Evolutionary conservation across 1,284 basidiomycete genomes (phyloP), one percentile per base, ranked within the genome.

Genomic region (Cutaneotrichosporon daszewskae): DNA sequence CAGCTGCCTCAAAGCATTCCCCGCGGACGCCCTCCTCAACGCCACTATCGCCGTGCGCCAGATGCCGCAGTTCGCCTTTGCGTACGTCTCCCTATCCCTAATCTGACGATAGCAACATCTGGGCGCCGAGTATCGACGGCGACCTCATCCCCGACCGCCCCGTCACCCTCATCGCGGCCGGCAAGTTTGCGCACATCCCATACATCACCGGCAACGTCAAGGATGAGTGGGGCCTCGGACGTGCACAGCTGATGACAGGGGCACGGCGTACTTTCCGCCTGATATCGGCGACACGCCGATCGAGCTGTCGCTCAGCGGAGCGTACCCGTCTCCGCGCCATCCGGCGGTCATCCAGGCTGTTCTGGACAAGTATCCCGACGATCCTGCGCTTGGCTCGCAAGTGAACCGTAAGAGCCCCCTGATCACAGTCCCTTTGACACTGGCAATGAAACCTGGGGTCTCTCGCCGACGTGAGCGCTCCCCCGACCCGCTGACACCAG

Each of bases 141-240:
- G 59, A 62, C 34, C 35, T 69, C 18, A 53, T 74, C 27, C 57
- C 64, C 11, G 55, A 55, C 23, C 57, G 57, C 4, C 60, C 71
- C n/a, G 49, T 59, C 39, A 40, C 45, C 19, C 51, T 72, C 23
- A 35, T 72, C 13, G 47, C 47, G 8, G 32, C 56, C 32, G 66
- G 65, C 17, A 37, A 53, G 26, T 64, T 69, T 40, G 56, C 59
- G 0, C 57, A 59, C 23, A 59, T 66, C 11, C 70, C 72, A 0
- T 71, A 68, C 45, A 66, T 73, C 40, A 58, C 59, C 12, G 68
- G 72, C 14, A 65, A 64, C 49, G 50, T 47, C 47, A 53, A 58
- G 22, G 68, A 71, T 43, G 68, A 71, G 61, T 65, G 45, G n/a
- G n/a, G n/a, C n/a, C n/a, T n/a, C n/a, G n/a, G n/a, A n/a, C n/a